Conservation (phyloP, 257 asterid genomes). For the Cordia subcordata region DNA sequence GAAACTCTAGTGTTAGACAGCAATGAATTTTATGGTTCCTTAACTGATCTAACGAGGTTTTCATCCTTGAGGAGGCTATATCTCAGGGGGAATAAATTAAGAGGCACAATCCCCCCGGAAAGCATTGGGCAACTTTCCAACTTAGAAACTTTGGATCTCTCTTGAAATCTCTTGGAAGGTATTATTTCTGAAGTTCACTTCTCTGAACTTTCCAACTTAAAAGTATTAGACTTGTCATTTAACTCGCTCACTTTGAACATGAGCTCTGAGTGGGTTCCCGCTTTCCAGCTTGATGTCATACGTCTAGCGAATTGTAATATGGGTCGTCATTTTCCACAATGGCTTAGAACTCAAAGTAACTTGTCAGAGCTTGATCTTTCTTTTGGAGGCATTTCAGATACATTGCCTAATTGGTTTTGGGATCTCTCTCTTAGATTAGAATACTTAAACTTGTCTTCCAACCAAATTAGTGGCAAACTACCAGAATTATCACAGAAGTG, state of each 20-base stretch:
- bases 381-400: not conserved
- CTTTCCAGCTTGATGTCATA: conserved; percentile 16
- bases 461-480: too few species aligned
- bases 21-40: too few species aligned
- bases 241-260: conserved; percentile 3
- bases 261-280: conserved; percentile 18
- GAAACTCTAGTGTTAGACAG: too few species aligned
- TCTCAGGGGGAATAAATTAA: conserved; percentile 14
- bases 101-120: conserved; percentile 8
- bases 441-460: too few species aligned
- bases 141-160: conserved; percentile 12
- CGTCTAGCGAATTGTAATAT: conserved; percentile 18
- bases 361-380: too few species aligned
- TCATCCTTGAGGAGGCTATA: conserved; percentile 2
- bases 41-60: too few species aligned
- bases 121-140: conserved; percentile 12
- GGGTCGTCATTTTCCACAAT: conserved; percentile 31
- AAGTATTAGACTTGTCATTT: conserved; percentile 7
- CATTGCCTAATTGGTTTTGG: conserved; percentile 33
- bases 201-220: not conserved
- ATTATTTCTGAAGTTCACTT: conserved; percentile 11
- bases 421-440: conserved; percentile 13
- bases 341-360: conserved; percentile 24
- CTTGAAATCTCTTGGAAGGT: conserved; percentile 23
- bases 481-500: too few species aligned